A percentile compares a stretch with the other conserved stretches of the same genome.
These are phyloP conservation scores for Yarrowia sp. DNA, from an alignment of 805 yeast genomes.

Conservation along the genomic window DNA sequence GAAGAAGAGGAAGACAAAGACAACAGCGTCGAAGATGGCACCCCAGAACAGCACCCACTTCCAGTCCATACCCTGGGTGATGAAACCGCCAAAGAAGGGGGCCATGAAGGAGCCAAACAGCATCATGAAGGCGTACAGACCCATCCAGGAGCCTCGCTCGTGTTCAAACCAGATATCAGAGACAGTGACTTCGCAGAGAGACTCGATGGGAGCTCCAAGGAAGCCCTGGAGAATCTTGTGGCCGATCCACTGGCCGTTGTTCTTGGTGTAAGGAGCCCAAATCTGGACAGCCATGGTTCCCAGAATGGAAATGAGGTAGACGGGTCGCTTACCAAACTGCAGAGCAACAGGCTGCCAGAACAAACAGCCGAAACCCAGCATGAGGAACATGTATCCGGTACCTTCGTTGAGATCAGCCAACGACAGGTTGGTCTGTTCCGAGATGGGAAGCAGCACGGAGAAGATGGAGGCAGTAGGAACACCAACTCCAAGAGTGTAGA, in stretches of 20 bases:
- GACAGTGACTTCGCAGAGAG: constrained; percentile 68
- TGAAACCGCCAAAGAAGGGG: constrained; percentile 31
- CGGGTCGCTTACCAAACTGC: constrained; percentile 59
- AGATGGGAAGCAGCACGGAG: constrained; percentile 54
- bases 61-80: constrained; percentile 39
- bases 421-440: constrained; percentile 51
- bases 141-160: constrained; percentile 74
- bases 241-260: constrained; percentile 53
- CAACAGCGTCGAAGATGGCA: constrained; percentile 36
- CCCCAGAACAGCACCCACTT: constrained; percentile 40
- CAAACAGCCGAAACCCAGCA: constrained; percentile 60
- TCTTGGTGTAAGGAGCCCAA: constrained; percentile 55
- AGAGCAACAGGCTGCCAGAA: constrained; percentile 60
- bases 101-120: constrained; percentile 34
- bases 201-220: constrained; percentile 79
- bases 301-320: constrained; percentile 53
- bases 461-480: constrained; percentile 59
- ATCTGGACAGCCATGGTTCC: constrained; percentile 53
- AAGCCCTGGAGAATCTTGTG: constrained; percentile 55
- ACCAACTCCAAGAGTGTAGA: constrained; percentile 57
- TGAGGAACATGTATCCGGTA: constrained; percentile 60
- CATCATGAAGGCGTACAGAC: constrained; percentile 75
- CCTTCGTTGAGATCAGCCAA: constrained; percentile 55
- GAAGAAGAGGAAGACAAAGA: constrained; percentile 31
- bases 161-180: constrained; percentile 80